Percentiles rank a stretch among this genome's conserved stretches.
These are phyloP conservation scores for Moricandia arvensis DNA, from an alignment of 345 rosid species.

Conservation along the genomic window DNA sequence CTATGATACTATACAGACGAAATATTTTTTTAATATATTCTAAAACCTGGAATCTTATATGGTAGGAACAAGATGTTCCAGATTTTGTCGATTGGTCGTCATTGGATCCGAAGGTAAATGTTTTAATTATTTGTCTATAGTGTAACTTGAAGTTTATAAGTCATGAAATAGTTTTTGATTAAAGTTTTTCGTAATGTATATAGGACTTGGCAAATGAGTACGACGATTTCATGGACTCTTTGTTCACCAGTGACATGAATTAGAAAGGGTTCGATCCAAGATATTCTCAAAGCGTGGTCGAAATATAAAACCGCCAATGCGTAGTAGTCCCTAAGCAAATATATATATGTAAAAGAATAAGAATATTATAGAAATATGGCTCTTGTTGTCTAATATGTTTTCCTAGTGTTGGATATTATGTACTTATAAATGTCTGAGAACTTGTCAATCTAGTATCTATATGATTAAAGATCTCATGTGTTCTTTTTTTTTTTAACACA, in stretches of 20 bases:
- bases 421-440: not conserved
- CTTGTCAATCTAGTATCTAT: slow-evolving; percentile 2
- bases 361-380: slow-evolving; percentile 4
- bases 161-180: not conserved
- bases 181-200: not conserved
- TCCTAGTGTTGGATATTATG: slow-evolving; percentile 1
- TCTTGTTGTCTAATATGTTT: slow-evolving; percentile 12
- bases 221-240: not conserved
- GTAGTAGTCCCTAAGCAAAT: not conserved
- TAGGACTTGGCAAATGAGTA: slow-evolving; percentile 15
- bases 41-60: not conserved
- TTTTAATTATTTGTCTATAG: not conserved
- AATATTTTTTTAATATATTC: not conserved
- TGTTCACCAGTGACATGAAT: not conserved
- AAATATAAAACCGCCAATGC: not conserved
- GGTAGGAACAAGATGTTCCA: slow-evolving; percentile 20
- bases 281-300: not conserved
- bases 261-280: not conserved
- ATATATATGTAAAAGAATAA: not conserved
- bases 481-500: too few species aligned
- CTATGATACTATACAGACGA: not conserved
- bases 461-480: not conserved
- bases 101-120: not conserved
- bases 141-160: not conserved
- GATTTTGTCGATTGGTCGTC: not conserved